These are phyloP conservation scores for Pittosporum tobira DNA, from an alignment of 129 eudicot genomes.

Conservation along the genomic window DNA sequence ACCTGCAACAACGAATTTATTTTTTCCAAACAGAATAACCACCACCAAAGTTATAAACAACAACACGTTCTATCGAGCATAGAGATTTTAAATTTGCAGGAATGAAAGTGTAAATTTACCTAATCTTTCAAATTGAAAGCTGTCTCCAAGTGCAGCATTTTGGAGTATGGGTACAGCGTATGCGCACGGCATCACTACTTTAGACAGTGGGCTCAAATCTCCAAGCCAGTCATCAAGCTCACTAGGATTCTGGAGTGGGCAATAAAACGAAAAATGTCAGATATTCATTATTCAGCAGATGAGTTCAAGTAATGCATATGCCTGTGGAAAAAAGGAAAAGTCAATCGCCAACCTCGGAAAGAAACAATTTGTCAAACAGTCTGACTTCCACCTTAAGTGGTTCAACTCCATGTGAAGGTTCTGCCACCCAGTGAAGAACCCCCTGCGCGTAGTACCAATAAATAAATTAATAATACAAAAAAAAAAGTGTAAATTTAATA, in stretches of 20 bases:
- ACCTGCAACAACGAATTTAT: conserved; percentile 34
- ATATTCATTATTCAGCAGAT: background rate
- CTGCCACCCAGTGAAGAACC: conserved; percentile 91
- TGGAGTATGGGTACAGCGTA: conserved; percentile 57
- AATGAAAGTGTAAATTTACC: conserved; percentile 28
- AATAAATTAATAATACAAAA: too few species aligned
- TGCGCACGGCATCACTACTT: conserved; percentile 57
- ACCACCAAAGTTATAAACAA: background rate
- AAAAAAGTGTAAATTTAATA: background rate
- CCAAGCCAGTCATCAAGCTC: conserved; percentile 84
- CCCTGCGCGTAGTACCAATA: conserved; percentile 40
- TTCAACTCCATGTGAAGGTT: conserved; percentile 61
- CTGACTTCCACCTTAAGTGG: conserved; percentile 83
- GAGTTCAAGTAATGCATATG: background rate
- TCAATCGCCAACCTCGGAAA: conserved; percentile 47
- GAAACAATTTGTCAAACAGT: conserved; percentile 57
- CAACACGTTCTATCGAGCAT: background rate
- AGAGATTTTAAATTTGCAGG: too few species aligned
- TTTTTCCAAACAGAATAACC: background rate
- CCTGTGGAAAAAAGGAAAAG: background rate
- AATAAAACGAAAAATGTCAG: conserved; percentile 8
- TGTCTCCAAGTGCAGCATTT: conserved; percentile 47
- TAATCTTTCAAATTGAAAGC: conserved; percentile 78
- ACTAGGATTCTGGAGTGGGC: conserved; percentile 59
- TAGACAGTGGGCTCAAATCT: conserved; percentile 66